These are phyloP conservation scores for Leishmania gerbilli DNA, from an alignment of 208 protist species.

Conservation along the genomic window DNA sequence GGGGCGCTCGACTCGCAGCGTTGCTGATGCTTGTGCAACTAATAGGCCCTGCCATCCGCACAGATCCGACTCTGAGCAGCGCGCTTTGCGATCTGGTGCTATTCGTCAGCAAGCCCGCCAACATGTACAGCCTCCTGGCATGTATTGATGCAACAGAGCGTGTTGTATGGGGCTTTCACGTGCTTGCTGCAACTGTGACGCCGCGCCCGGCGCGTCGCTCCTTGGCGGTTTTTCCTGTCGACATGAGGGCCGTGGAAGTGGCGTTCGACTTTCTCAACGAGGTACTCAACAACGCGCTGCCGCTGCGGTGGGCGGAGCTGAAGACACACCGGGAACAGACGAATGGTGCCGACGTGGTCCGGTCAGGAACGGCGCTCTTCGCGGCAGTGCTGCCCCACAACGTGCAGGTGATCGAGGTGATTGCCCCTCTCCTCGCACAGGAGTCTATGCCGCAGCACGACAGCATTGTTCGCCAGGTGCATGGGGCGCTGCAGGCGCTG, in stretches of 20 bases:
- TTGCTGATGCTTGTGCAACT: slow-evolving; percentile 9
- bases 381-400: slow-evolving; percentile 20
- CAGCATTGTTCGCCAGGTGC: slow-evolving; percentile 12
- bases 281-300: slow-evolving; percentile 50
- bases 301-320: slow-evolving; percentile 58
- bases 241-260: neutral
- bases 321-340: slow-evolving; percentile 10
- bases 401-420: slow-evolving; percentile 20
- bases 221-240: neutral
- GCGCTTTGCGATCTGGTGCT: neutral
- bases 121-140: slow-evolving; percentile 6
- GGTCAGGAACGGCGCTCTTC: slow-evolving; percentile 29
- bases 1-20: neutral
- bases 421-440: slow-evolving; percentile 52
- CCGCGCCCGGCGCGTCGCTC: neutral
- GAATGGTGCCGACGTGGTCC: slow-evolving; percentile 33
- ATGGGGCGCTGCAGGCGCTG: slow-evolving; percentile 22
- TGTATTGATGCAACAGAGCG: slow-evolving; percentile 2
- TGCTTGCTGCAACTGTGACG: slow-evolving; percentile 3
- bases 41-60: neutral
- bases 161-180: slow-evolving; percentile 9
- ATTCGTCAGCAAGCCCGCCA: neutral
- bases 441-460: slow-evolving; percentile 32
- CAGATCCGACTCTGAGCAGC: neutral
- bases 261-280: slow-evolving; percentile 5